Evolutionary conservation across 805 yeast species (phyloP).

Genomic region (Spathaspora arborariae): DNA sequence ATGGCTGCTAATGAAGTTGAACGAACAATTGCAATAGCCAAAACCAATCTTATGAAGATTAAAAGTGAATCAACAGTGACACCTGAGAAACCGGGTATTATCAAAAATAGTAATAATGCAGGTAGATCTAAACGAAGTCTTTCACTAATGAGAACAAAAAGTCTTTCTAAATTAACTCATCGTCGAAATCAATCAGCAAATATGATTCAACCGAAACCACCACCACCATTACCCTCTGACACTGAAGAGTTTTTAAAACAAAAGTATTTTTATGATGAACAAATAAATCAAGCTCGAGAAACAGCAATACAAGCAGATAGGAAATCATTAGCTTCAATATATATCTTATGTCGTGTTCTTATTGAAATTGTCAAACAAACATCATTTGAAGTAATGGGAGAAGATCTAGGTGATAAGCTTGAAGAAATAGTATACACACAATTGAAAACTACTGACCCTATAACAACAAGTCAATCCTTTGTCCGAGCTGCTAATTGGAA

Average conservation of each 20-base stretch:
- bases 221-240: not conserved
- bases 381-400: conserved; percentile 68
- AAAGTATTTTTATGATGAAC: conserved; percentile 28
- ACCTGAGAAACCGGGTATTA: conserved; percentile 13
- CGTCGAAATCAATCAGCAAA: conserved; percentile 50
- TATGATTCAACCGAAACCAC: not conserved
- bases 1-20: conserved; percentile 42
- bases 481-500: conserved; percentile 94
- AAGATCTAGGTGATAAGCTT: conserved; percentile 73
- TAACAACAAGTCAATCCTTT: conserved; percentile 52
- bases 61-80: conserved; percentile 2
- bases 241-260: conserved; percentile 18
- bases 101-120: conserved; percentile 10
- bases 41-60: conserved; percentile 34
- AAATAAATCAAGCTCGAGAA: conserved; percentile 45
- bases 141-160: conserved; percentile 37
- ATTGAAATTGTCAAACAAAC: conserved; percentile 91
- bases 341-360: conserved; percentile 83
- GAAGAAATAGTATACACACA: conserved; percentile 95
- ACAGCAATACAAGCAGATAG: conserved; percentile 82
- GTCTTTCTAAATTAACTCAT: conserved; percentile 37
- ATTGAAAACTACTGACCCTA: conserved; percentile 82
- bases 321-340: conserved; percentile 81
- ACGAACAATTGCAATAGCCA: conserved; percentile 10
- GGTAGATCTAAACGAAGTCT: conserved; percentile 35